These are phyloP conservation scores for Coniosporium tulheliwenetii DNA, from an alignment of 2,329 filamentous ascomycete species.

Conservation along the genomic window DNA sequence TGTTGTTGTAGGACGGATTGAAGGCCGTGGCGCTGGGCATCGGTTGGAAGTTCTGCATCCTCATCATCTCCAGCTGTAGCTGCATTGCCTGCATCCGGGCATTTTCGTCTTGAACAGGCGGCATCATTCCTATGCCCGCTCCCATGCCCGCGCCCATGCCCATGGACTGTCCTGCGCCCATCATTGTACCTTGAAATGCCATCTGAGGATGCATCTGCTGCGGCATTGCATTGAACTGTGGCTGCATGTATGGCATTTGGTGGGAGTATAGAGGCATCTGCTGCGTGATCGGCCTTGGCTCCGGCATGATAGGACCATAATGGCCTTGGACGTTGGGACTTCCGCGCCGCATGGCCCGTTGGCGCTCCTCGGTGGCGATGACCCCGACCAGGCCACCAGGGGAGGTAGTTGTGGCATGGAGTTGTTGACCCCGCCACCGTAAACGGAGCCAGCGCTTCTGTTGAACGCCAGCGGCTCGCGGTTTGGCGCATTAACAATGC, in stretches of 20 bases:
- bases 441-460: slow-evolving; percentile 22
- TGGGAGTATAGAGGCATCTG: not conserved
- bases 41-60: slow-evolving; percentile 11
- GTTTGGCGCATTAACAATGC: slow-evolving; percentile 54
- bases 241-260: not conserved
- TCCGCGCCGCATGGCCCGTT: slow-evolving; percentile 60
- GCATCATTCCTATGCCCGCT: slow-evolving; percentile 9
- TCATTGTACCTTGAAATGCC: not conserved
- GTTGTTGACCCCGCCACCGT: slow-evolving; percentile 16
- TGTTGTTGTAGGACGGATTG: not conserved
- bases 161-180: slow-evolving; percentile 9
- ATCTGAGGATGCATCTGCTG: not conserved
- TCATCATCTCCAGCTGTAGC: slow-evolving; percentile 22
- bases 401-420: slow-evolving; percentile 4
- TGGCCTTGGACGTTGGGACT: slow-evolving; percentile 45
- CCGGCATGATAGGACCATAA: slow-evolving; percentile 1
- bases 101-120: slow-evolving; percentile 2
- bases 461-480: slow-evolving; percentile 58
- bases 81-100: slow-evolving; percentile 23
- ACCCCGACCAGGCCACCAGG: slow-evolving; percentile 68
- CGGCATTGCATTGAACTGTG: not conserved
- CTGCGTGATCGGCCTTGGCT: not conserved
- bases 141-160: slow-evolving; percentile 8
- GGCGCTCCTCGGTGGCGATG: slow-evolving; percentile 72
- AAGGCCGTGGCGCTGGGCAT: slow-evolving; percentile 8